phyloP scores from a whole-genome alignment of 352 stramenopile species.

The Pythium sp. region DNA sequence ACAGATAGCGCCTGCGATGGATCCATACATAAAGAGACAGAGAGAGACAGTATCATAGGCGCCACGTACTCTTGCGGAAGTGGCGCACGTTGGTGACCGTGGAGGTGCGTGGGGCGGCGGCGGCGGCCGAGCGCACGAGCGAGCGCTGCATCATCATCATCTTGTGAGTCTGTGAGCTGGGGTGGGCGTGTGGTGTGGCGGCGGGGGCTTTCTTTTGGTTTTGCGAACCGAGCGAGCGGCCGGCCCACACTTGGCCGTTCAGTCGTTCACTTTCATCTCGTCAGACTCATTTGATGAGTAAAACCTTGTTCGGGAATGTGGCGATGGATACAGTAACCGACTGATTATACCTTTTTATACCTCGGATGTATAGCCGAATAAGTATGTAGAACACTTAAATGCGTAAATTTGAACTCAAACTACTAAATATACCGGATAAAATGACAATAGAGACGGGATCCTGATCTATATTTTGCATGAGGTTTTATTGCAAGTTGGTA shows the following conservation, averaged over 20 bases:
- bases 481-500: background rate
- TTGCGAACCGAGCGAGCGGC: background rate
- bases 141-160: conserved; percentile 49
- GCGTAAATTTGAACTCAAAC: background rate
- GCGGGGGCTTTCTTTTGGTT: conserved; percentile 12
- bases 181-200: background rate
- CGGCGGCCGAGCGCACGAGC: conserved; percentile 38
- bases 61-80: conserved; percentile 70
- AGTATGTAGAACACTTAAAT: background rate
- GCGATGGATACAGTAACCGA: background rate
- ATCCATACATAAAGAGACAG: background rate
- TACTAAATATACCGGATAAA: too few species aligned
- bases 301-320: background rate
- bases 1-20: background rate
- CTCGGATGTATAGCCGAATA: background rate
- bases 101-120: conserved; percentile 29
- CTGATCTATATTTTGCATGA: background rate
- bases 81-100: conserved; percentile 45
- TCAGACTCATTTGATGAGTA: conserved; percentile 3
- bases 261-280: background rate
- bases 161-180: conserved; percentile 1
- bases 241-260: background rate
- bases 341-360: background rate
- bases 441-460: too few species aligned
- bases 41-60: background rate